These are phyloP conservation scores for Dothistroma septosporum DNA, from an alignment of 2,329 filamentous ascomycete genomes.

Conservation along the genomic window DNA sequence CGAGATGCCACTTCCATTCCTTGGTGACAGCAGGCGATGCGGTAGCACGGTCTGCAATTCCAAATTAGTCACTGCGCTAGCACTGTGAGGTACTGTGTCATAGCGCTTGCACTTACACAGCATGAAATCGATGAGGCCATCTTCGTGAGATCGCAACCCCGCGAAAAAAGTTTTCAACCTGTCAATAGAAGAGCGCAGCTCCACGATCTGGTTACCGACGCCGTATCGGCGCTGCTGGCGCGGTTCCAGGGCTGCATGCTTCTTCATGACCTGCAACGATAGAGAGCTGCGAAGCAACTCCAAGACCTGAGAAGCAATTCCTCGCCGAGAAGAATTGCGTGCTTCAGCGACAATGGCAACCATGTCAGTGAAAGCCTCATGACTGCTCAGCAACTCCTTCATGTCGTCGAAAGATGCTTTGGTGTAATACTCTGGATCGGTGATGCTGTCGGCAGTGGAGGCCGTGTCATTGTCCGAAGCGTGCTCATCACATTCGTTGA, in stretches of 20 bases:
- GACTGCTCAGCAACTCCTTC: conserved; percentile 25
- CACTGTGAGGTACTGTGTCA: too few species aligned
- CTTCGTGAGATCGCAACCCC: conserved; percentile 23
- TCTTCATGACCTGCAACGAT: conserved; percentile 12
- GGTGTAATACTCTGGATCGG: conserved; percentile 14
- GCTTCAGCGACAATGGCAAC: conserved; percentile 24
- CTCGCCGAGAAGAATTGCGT: neutral
- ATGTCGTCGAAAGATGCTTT: conserved; percentile 23
- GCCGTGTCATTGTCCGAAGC: conserved; percentile 11
- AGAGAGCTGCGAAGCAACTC: conserved; percentile 21
- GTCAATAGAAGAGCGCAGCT: conserved; percentile 5
- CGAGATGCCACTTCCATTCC: conserved; percentile 28
- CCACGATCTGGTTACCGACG: neutral
- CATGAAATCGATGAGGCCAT: conserved; percentile 28
- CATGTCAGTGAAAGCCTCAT: conserved; percentile 32
- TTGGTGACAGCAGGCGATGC: conserved; percentile 10
- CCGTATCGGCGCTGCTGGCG: neutral
- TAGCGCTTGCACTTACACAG: conserved; percentile 10
- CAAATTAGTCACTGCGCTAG: too few species aligned
- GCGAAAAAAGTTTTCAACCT: conserved; percentile 13
- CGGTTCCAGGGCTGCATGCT: conserved; percentile 12
- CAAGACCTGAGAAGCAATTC: conserved; percentile 14
- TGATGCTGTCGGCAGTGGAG: neutral
- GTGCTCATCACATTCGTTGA: conserved; percentile 21
- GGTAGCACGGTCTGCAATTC: conserved; percentile 25